Percentiles rank a stretch among this genome's conserved stretches.
Evolutionary conservation across 2,329 filamentous ascomycete species (phyloP).

Genomic region (Myrmaecium sp.): DNA sequence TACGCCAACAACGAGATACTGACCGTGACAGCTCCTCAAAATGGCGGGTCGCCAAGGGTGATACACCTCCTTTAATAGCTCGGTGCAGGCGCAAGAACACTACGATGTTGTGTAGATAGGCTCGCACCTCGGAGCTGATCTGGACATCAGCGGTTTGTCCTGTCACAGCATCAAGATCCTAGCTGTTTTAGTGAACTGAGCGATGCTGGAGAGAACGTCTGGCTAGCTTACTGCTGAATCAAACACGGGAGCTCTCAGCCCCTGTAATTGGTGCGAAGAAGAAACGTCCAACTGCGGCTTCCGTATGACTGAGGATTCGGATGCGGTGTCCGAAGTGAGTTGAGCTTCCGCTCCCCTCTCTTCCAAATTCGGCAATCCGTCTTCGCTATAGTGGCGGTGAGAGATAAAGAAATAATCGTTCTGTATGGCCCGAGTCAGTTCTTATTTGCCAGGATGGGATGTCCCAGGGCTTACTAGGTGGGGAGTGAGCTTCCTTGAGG

Average conservation of each 20-base stretch:
- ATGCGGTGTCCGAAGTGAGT: constrained; percentile 16
- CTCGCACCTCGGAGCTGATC: constrained; percentile 58
- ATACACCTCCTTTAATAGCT: constrained; percentile 62
- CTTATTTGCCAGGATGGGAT: neutral
- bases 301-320: constrained; percentile 21
- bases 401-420: constrained; percentile 81
- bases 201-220: neutral
- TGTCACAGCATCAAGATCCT: constrained; percentile 42
- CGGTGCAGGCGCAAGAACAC: constrained; percentile 79
- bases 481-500: constrained; percentile 18
- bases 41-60: constrained; percentile 62
- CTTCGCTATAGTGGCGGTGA: constrained; percentile 58
- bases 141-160: constrained; percentile 40
- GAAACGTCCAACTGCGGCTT: constrained; percentile 9
- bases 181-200: neutral
- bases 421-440: constrained; percentile 35
- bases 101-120: constrained; percentile 77
- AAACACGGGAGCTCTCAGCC: too few relatives aligned
- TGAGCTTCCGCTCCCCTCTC: constrained; percentile 24
- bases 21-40: constrained; percentile 50
- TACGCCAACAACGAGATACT: constrained; percentile 8
- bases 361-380: constrained; percentile 62
- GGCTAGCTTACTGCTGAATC: too few relatives aligned
- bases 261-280: neutral
- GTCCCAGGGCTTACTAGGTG: constrained; percentile 23